phyloP scores from a whole-genome alignment of 1,139 yeast species.

The Yamadazyma membranifaciens region DNA sequence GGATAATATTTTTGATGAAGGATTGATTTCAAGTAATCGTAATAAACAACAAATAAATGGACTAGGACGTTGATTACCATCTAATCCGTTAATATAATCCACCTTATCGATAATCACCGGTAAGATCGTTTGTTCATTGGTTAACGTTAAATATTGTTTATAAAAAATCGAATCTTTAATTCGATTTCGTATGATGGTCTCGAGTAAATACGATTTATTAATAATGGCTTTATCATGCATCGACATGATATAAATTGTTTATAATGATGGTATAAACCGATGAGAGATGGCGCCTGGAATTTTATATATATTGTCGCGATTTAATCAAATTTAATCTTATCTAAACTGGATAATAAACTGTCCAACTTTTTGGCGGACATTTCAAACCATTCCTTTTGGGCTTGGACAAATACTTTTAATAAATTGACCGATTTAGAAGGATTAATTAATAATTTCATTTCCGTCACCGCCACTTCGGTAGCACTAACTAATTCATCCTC shows the following conservation, averaged over 20 bases:
- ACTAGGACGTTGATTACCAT: constrained; percentile 50
- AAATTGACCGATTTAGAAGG: constrained; percentile 64
- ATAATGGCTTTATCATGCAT: constrained; percentile 11
- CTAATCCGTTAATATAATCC: constrained; percentile 47
- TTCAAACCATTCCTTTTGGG: constrained; percentile 69
- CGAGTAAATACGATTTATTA: constrained; percentile 57
- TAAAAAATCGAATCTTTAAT: constrained; percentile 69
- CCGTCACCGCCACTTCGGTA: constrained; percentile 71
- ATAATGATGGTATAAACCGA: no score
- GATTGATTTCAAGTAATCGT: constrained; percentile 63
- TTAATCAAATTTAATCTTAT: constrained; percentile 32
- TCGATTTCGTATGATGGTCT: constrained; percentile 66
- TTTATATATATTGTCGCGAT: constrained; percentile 5
- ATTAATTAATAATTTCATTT: constrained; percentile 68
- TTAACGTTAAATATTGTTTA: constrained; percentile 59
- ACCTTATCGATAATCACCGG: constrained; percentile 38
- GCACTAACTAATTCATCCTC: constrained; percentile 81
- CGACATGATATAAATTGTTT: not conserved
- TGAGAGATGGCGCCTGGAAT: no score
- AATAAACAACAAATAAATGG: constrained; percentile 65
- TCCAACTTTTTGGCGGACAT: constrained; percentile 36
- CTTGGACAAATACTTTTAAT: constrained; percentile 59
- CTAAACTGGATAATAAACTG: constrained; percentile 21
- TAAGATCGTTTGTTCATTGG: constrained; percentile 53
- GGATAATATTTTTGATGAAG: constrained; percentile 49